phyloP scores from a whole-genome alignment of 73 alveolate species.

The Paramecium tetraurelia region DNA sequence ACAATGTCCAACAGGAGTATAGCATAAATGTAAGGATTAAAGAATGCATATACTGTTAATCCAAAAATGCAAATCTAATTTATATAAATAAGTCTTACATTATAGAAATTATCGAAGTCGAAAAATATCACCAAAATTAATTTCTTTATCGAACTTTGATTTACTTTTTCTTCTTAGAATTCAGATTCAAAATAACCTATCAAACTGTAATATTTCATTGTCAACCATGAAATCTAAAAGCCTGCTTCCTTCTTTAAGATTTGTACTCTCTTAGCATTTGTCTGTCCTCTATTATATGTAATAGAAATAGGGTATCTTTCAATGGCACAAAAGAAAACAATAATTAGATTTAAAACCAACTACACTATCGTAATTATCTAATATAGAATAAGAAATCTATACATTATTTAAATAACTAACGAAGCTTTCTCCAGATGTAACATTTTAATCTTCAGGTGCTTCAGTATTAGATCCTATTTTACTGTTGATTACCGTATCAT shows the following conservation, averaged over 20 bases:
- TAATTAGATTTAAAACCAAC: slow-evolving; percentile 10
- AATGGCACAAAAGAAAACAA: slow-evolving; percentile 56
- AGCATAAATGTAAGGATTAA: slow-evolving; percentile 57
- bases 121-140: not conserved
- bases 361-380: slow-evolving; percentile 19
- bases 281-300: slow-evolving; percentile 35
- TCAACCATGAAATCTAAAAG: slow-evolving; percentile 5
- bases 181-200: not conserved
- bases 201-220: not conserved
- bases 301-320: slow-evolving; percentile 63
- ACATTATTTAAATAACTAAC: slow-evolving; percentile 30
- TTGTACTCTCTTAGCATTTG: slow-evolving; percentile 11
- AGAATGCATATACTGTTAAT: slow-evolving; percentile 55
- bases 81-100: not conserved
- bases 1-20: slow-evolving; percentile 44
- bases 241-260: slow-evolving; percentile 60
- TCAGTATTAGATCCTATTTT: not conserved
- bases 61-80: slow-evolving; percentile 35
- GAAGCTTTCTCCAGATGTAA: not conserved
- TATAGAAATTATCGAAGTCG: slow-evolving; percentile 33
- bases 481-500: slow-evolving; percentile 23
- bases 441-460: slow-evolving; percentile 43
- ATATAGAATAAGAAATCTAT: not conserved
- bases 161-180: not conserved
- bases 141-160: not conserved